Percentiles rank a stretch among this genome's conserved stretches.
These are phyloP conservation scores for Spirogloea muscicola DNA, from an alignment of 139 green algal species.

Conservation along the genomic window DNA sequence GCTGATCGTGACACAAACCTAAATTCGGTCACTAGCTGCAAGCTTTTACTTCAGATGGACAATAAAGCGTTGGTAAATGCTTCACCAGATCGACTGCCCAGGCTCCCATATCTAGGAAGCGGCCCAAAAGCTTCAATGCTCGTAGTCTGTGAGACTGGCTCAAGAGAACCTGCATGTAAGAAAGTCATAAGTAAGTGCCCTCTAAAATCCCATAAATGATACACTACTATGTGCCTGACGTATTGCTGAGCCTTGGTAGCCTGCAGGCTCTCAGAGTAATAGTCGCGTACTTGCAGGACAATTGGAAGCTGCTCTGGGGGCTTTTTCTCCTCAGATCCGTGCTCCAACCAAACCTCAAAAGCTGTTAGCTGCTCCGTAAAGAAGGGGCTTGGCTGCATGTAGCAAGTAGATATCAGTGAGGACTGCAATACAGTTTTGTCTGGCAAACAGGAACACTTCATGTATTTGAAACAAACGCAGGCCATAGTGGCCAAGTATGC, in stretches of 20 bases:
- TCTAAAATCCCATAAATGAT: too few relatives aligned
- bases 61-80: background rate
- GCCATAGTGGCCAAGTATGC: too few relatives aligned
- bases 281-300: conserved; percentile 74
- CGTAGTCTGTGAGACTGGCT: conserved; percentile 86
- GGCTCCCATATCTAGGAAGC: conserved; percentile 95
- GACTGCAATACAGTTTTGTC: too few relatives aligned
- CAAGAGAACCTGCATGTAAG: conserved; percentile 79
- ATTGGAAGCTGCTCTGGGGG: conserved; percentile 98
- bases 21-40: background rate
- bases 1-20: conserved; percentile 8
- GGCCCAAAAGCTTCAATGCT: conserved; percentile 86
- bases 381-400: conserved; percentile 69
- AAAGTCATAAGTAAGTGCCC: background rate
- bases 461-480: too few relatives aligned
- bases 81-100: conserved; percentile 82
- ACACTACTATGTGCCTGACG: too few relatives aligned
- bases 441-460: too few relatives aligned
- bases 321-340: conserved; percentile 69
- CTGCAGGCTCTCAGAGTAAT: too few relatives aligned
- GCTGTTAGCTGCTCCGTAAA: conserved; percentile 97
- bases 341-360: conserved; percentile 95
- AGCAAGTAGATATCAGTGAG: background rate
- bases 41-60: too few relatives aligned
- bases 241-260: too few relatives aligned